These are phyloP conservation scores for Colletotrichum euphorbiae DNA, from an alignment of 2,329 filamentous ascomycete species.

Conservation along the genomic window DNA sequence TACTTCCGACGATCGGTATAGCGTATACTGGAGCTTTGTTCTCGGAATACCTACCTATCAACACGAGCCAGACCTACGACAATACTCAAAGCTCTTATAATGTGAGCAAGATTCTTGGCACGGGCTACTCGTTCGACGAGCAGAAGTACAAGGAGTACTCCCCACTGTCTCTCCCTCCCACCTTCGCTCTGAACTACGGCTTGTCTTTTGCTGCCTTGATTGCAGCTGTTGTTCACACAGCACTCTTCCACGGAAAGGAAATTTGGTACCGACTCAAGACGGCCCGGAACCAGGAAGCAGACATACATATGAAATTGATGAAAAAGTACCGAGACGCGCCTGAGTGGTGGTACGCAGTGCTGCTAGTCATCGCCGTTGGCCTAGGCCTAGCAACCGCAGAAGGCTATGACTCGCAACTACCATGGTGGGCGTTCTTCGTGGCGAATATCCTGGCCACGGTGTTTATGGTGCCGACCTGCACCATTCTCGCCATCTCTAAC, in stretches of 20 bases:
- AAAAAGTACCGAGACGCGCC: constrained; percentile 69
- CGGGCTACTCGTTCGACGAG: constrained; percentile 66
- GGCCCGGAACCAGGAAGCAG: constrained; percentile 60
- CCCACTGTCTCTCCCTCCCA: constrained; percentile 56
- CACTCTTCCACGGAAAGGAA: constrained; percentile 65
- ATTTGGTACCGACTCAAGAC: constrained; percentile 51
- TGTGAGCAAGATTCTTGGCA: constrained; percentile 63
- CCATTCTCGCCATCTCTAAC: constrained; percentile 35
- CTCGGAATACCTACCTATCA: constrained; percentile 66
- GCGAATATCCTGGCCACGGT: constrained; percentile 49
- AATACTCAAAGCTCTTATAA: constrained; percentile 66
- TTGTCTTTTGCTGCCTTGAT: constrained; percentile 63
- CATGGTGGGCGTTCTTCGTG: constrained; percentile 48
- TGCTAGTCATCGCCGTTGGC: constrained; percentile 62
- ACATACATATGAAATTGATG: constrained; percentile 68
- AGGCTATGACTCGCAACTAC: constrained; percentile 66
- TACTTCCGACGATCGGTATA: constrained; percentile 54
- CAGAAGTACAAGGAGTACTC: constrained; percentile 64
- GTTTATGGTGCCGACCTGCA: constrained; percentile 60
- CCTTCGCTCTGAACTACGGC: constrained; percentile 56
- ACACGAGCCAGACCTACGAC: constrained; percentile 66
- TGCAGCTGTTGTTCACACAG: constrained; percentile 63
- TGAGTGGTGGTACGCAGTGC: constrained; percentile 65
- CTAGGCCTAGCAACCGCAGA: constrained; percentile 65
- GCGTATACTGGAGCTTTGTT: constrained; percentile 59